Conservation (phyloP, 371 early-diverging fungal genomes). For the Mycotypha africana region DNA sequence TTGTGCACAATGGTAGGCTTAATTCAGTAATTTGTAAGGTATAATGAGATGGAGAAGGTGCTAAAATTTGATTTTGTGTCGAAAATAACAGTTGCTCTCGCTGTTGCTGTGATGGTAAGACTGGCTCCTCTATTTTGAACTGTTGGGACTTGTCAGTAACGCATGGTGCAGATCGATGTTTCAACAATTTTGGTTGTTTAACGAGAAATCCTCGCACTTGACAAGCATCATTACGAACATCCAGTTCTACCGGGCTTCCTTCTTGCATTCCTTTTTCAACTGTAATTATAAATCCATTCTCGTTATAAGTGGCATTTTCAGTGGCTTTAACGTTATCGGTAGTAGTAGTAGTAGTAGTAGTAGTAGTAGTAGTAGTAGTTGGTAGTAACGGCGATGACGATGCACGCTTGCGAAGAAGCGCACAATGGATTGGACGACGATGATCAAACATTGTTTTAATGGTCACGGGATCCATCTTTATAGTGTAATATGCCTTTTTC, state of each 20-base stretch:
- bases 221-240: constrained; percentile 27
- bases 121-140: too few relatives aligned
- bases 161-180: too few relatives aligned
- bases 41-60: constrained; percentile 32
- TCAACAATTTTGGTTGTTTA: too few relatives aligned
- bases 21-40: constrained; percentile 41
- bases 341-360: too few relatives aligned
- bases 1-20: constrained; percentile 33
- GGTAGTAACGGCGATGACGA: too few relatives aligned
- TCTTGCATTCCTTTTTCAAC: constrained; percentile 37
- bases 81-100: too few relatives aligned
- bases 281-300: constrained; percentile 29
- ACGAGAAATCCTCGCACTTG: constrained; percentile 34
- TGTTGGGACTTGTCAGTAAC: too few relatives aligned
- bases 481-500: constrained; percentile 27
- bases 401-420: constrained; percentile 19
- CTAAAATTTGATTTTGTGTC: too few relatives aligned
- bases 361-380: too few relatives aligned
- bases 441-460: constrained; percentile 46
- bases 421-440: constrained; percentile 34
- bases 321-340: neutral
- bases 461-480: constrained; percentile 37
- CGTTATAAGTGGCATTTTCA: constrained; percentile 9
- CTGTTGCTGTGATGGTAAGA: too few relatives aligned
- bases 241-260: constrained; percentile 24